Evolutionary conservation across 345 rosid species (phyloP).

Genomic region (Salix dunnii): DNA sequence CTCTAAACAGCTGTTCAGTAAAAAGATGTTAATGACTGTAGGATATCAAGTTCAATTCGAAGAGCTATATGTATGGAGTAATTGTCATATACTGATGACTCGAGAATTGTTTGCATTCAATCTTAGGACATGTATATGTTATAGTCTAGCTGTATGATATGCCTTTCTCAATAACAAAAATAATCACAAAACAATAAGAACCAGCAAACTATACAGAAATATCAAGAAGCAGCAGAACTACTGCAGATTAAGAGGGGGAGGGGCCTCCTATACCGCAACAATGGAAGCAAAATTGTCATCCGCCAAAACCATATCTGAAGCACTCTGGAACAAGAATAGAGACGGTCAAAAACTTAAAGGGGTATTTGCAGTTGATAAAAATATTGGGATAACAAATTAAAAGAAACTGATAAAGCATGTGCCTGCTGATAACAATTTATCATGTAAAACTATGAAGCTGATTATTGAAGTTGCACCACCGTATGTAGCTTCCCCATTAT

Average conservation of each 20-base stretch:
- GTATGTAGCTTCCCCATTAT: background rate
- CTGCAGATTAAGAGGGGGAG: constrained; percentile 11
- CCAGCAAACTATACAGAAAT: background rate
- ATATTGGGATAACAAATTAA: background rate
- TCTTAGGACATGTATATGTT: background rate
- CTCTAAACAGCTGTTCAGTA: background rate
- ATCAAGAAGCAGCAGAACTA: constrained; percentile 7
- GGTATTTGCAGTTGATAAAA: background rate
- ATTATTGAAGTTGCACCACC: background rate
- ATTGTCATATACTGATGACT: background rate
- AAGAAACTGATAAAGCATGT: background rate
- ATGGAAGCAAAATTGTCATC: constrained; percentile 98
- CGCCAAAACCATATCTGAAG: constrained; percentile 99
- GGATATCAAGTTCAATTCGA: background rate
- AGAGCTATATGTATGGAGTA: background rate
- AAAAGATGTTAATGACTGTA: background rate
- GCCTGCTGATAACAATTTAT: background rate
- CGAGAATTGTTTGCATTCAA: background rate
- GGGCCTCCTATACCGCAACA: constrained; percentile 66
- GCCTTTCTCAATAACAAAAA: background rate
- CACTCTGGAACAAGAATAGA: constrained; percentile 60
- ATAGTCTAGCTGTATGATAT: background rate
- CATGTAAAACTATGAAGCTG: background rate
- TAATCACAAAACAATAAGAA: background rate
- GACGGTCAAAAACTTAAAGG: constrained; percentile 1